phyloP scores from a whole-genome alignment of 768 basidiomycete genomes.

The Cytidiella melzeri region DNA sequence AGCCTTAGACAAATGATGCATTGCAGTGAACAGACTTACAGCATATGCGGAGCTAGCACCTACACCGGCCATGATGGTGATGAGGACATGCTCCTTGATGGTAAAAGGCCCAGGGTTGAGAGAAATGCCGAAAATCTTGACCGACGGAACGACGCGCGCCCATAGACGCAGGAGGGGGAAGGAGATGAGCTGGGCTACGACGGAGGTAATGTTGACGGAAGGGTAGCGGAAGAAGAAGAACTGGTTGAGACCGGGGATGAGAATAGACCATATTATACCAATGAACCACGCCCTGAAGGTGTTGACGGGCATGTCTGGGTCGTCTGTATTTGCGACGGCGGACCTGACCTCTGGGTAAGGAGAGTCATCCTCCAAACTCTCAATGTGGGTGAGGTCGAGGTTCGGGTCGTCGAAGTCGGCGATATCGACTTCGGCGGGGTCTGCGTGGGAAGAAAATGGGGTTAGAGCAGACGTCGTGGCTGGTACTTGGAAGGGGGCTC shows the following conservation, averaged over 20 bases:
- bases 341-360: slow-evolving; percentile 79
- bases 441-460: not conserved
- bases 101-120: slow-evolving; percentile 70
- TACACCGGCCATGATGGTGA: slow-evolving; percentile 64
- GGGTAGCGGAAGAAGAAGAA: slow-evolving; percentile 46
- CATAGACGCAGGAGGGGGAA: slow-evolving; percentile 62
- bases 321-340: slow-evolving; percentile 67
- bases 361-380: slow-evolving; percentile 42
- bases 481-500: not conserved
- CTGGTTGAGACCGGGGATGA: slow-evolving; percentile 37
- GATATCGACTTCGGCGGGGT: slow-evolving; percentile 9
- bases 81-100: slow-evolving; percentile 71
- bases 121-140: slow-evolving; percentile 48
- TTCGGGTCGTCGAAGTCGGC: slow-evolving; percentile 30
- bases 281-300: slow-evolving; percentile 67
- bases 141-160: slow-evolving; percentile 49
- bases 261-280: slow-evolving; percentile 60
- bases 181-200: slow-evolving; percentile 64
- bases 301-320: slow-evolving; percentile 55
- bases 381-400: slow-evolving; percentile 17
- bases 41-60: slow-evolving; percentile 60
- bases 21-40: slow-evolving; percentile 19
- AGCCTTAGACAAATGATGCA: not conserved
- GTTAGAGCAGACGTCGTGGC: not conserved
- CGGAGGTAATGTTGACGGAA: slow-evolving; percentile 26